Evolutionary conservation across 225 moss, liverwort and hornwort species (phyloP), one percentile per base, ranked within the genome.

Genomic region (Physcomitrium patens): DNA sequence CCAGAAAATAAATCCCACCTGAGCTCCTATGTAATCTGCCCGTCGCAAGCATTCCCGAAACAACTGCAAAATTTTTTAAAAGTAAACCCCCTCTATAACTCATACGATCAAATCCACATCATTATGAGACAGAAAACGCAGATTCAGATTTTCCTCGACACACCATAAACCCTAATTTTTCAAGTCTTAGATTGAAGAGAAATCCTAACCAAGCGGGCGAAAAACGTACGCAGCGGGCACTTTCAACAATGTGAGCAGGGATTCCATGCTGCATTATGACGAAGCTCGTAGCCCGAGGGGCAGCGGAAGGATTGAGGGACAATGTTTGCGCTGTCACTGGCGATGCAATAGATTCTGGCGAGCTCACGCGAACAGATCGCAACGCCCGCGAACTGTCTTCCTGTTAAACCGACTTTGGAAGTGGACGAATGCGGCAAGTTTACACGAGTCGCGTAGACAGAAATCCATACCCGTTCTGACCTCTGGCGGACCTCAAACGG

Each of bases 11-110:
- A 51, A 17, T 60, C 50, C 23, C 76, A 95, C 94, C 89, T 95
- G 93, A 23, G 57, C 78, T 50, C 93, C 95, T 47, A 90, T 71
- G 49, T 85, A 95, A 51, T 91, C 93, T 46, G 95, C 95, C 63
- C 95, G 86, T 65, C 93, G 88, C 84, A 95, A 67, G 76, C 93
- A 95, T 75, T 95, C 95, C 64, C 95, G 86, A 82, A 83, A 95
- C 61, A 95, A 70, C 94, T 95, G 92, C 83, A 79, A 12, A 72
- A 79, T 28, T 18, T 41, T n/a, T n/a, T n/a, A n/a, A n/a, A n/a
- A n/a, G n/a, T 74, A 27, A 63, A 42, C 3, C 60, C 19, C 52
- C 31, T 59, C 12, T 9, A 23, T 58, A 24, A 45, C 24, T 14
- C 53, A 37, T 7, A 37, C 0, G 31, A 7, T 48, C 19, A 31